phyloP scores from a whole-genome alignment of 208 protist species.

The Vickermania ingenoplastis region DNA sequence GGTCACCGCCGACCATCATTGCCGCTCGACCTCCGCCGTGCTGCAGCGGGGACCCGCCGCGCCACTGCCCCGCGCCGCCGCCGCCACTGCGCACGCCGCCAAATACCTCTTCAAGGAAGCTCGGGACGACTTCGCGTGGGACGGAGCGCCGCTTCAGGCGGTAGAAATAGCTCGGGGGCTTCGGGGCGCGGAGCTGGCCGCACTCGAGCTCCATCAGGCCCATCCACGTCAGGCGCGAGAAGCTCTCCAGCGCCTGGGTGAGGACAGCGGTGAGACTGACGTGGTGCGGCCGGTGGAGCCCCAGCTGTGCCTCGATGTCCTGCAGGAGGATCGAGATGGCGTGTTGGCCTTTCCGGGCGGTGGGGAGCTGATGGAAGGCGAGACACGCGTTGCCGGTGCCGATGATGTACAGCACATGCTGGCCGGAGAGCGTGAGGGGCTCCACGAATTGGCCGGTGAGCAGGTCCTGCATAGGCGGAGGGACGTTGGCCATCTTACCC shows the following conservation, averaged over 20 bases:
- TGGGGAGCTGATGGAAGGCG: conserved; percentile 61
- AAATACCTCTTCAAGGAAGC: conserved; percentile 70
- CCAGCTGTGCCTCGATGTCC: conserved; percentile 80
- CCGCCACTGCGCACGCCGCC: conserved; percentile 4
- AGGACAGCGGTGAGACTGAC: conserved; percentile 58
- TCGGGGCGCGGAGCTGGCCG: conserved; percentile 44
- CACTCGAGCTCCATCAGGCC: conserved; percentile 70
- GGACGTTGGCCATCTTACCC: conserved; percentile 23
- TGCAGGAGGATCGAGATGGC: conserved; percentile 72
- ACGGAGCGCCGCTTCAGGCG: conserved; percentile 62
- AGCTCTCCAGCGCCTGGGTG: conserved; percentile 61
- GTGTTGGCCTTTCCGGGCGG: conserved; percentile 59
- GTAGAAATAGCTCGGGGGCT: conserved; percentile 37
- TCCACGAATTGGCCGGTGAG: conserved; percentile 84
- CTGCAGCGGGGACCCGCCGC: background rate
- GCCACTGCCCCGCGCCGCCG: background rate
- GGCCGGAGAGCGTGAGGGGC: conserved; percentile 61
- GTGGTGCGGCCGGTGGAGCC: conserved; percentile 35
- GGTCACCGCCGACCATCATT: background rate
- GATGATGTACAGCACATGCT: conserved; percentile 78
- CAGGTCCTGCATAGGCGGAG: conserved; percentile 82
- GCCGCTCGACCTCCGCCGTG: background rate
- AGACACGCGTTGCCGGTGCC: conserved; percentile 67
- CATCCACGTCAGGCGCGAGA: conserved; percentile 85
- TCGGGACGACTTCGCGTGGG: conserved; percentile 68